Conservation (phyloP, 805 yeast genomes). For the Candida tallmaniae region DNA sequence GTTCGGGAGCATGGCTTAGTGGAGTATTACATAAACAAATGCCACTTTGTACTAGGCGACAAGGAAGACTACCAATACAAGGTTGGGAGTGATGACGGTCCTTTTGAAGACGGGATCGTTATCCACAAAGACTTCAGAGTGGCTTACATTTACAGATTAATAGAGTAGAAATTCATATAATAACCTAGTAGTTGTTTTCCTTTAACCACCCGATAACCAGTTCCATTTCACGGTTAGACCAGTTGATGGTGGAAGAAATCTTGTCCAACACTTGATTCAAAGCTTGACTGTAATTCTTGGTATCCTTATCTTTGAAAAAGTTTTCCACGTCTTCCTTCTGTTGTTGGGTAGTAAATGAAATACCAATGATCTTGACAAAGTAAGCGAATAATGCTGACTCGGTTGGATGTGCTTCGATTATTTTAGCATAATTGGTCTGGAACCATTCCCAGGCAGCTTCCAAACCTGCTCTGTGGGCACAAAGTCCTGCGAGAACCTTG, state of each 20-base stretch:
- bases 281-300: constrained; percentile 61
- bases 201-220: constrained; percentile 48
- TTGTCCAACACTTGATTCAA: constrained; percentile 64
- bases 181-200: constrained; percentile 25
- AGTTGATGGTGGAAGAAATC: constrained; percentile 49
- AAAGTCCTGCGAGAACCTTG: constrained; percentile 72
- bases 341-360: constrained; percentile 55
- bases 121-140: constrained; percentile 40
- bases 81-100: constrained; percentile 15
- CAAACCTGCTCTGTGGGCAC: constrained; percentile 59
- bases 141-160: constrained; percentile 28
- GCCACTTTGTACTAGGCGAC: constrained; percentile 31
- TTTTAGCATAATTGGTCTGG: constrained; percentile 64
- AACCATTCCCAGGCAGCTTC: constrained; percentile 73
- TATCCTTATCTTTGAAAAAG: constrained; percentile 50
- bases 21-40: constrained; percentile 37
- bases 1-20: constrained; percentile 48
- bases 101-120: constrained; percentile 34
- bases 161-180: not conserved
- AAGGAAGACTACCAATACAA: constrained; percentile 15
- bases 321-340: constrained; percentile 47
- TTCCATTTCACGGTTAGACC: constrained; percentile 54
- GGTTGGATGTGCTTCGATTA: constrained; percentile 70
- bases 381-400: constrained; percentile 75
- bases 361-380: constrained; percentile 59